These are phyloP conservation scores for Suhomyces taliae DNA, from an alignment of 1,139 yeast genomes.

Conservation along the genomic window DNA sequence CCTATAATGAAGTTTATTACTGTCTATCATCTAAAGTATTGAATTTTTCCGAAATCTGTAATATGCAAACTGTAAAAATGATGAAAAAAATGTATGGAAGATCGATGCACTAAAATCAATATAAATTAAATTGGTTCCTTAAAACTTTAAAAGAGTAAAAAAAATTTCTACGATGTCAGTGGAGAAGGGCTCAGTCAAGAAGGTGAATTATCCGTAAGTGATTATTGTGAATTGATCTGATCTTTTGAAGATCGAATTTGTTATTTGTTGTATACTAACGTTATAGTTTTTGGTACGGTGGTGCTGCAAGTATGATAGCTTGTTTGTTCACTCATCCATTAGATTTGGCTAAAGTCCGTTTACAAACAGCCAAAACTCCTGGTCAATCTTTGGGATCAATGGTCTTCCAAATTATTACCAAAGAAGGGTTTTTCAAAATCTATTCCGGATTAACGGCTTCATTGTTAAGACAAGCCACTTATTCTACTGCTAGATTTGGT, in stretches of 20 bases:
- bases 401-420: constrained; percentile 55
- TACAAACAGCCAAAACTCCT: constrained; percentile 70
- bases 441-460: constrained; percentile 85
- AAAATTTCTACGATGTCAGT: constrained; percentile 2
- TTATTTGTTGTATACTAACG: constrained; percentile 13
- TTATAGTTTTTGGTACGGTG: constrained; percentile 49
- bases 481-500: constrained; percentile 84
- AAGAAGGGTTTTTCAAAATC: constrained; percentile 68
- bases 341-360: constrained; percentile 80
- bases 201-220: constrained; percentile 18
- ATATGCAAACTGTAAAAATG: background rate
- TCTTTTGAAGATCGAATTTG: background rate
- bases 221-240: background rate
- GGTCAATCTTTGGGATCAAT: constrained; percentile 63
- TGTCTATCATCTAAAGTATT: no score
- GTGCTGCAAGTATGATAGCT: constrained; percentile 68
- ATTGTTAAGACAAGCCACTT: constrained; percentile 80
- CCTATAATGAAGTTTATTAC: no score
- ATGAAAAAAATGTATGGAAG: constrained; percentile 1
- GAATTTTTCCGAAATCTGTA: background rate
- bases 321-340: constrained; percentile 69
- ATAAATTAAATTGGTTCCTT: constrained; percentile 1
- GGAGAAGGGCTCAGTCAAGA: constrained; percentile 7
- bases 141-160: background rate
- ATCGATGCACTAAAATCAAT: constrained; percentile 3